Evolutionary conservation across 371 early-diverging fungal species (phyloP), one percentile per base, ranked within the genome.

Genomic region (Mucor indicus): DNA sequence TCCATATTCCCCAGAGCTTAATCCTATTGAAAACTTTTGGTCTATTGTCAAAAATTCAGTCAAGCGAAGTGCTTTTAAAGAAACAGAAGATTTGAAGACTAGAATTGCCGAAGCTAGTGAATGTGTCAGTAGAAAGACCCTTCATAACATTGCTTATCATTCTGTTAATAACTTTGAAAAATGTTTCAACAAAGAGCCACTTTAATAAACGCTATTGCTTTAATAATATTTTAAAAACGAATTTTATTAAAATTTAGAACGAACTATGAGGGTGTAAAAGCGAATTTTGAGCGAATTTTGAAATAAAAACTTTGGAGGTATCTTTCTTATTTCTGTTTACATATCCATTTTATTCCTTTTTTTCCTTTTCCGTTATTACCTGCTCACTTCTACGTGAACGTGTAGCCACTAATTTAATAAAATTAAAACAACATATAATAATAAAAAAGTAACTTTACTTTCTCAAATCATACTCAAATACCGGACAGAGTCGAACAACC

Each of bases 1-100:
- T 27, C 55, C 48, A 12, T 54, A 48, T 36, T 53, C 44, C 6
- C 63, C 57, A 9, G 55, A 50, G 39, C 38, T 50, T 30, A 57
- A 62, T 36, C 53, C 59, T 16, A 53, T 49, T 29, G 53, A 59
- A 40, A 47, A 38, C 21, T 37, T 47, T n/a, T 38, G 27, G 42
- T 49, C 40, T n/a, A 25, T 35, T 9, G 30, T 50, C 15, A 51
- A 51, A 15, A 37, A 43, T 33, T 42, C 42, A 24, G 29, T 50
- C 32, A 29, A 35, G 30, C 17, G 16, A 50, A 42, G 43, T 42
- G 37, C 27, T 21, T 50, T 42, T 36, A 22, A 15, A 36, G 51
- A 44, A 44, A 22, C 13, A 15, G 30, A 51, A 29, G 17, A 51
- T 44, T 44, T 46, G 16, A 43, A 36, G 44, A 37, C 51, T 37